A percentile compares a stretch with the other conserved stretches of the same genome.
phyloP scores from a whole-genome alignment of 129 eudicot species.

The Gnaphalium uliginosum region DNA sequence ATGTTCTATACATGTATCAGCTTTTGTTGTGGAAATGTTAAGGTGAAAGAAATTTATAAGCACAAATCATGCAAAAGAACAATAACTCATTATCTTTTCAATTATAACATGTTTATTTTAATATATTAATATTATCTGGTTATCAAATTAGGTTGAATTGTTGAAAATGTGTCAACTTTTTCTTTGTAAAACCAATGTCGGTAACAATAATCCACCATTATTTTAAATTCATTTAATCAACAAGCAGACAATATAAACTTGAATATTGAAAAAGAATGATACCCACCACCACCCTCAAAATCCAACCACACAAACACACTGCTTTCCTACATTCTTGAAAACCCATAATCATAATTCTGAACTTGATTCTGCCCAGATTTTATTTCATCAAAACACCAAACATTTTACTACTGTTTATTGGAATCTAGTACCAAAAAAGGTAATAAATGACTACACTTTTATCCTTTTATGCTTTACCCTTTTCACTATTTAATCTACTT shows the following conservation, averaged over 20 bases:
- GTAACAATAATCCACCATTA: neutral
- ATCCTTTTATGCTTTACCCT: conserved; percentile 32
- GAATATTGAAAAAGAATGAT: neutral
- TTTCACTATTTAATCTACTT: conserved; percentile 35
- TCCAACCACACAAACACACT: conserved; percentile 29
- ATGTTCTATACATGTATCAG: too few relatives aligned
- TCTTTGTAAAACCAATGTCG: neutral
- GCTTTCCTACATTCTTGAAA: conserved; percentile 27
- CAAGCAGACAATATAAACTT: neutral
- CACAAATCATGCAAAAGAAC: too few relatives aligned
- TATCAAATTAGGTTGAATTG: neutral
- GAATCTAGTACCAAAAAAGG: conserved; percentile 26
- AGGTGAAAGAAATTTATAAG: too few relatives aligned
- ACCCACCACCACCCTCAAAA: conserved; percentile 7
- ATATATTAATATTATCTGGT: neutral
- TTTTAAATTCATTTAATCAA: neutral
- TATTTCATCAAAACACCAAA: conserved; percentile 17
- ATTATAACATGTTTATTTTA: too few relatives aligned
- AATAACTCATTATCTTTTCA: too few relatives aligned
- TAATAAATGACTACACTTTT: conserved; percentile 26
- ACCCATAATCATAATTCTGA: conserved; percentile 9
- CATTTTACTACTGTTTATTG: conserved; percentile 24
- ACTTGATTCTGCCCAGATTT: conserved; percentile 11
- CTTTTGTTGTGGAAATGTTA: too few relatives aligned
- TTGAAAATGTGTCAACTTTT: neutral